Conservation (phyloP, 768 basidiomycete genomes). For the Psilocybe cyanescens region DNA sequence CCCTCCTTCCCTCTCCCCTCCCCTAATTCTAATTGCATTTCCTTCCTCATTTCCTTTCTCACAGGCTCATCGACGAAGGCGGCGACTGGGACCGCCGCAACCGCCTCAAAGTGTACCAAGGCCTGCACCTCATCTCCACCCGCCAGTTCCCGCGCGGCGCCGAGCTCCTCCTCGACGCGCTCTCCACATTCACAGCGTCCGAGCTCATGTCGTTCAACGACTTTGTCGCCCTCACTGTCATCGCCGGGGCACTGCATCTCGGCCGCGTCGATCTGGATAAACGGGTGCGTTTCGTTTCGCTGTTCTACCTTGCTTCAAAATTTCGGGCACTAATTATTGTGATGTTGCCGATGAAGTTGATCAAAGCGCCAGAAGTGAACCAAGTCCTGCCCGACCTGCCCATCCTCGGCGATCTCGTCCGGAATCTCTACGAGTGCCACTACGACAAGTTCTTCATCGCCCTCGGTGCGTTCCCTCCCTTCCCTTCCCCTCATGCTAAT, state of each 20-base stretch:
- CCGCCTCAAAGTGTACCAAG: conserved; percentile 94
- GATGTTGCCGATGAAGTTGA: too few species aligned
- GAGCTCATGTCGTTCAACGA: conserved; percentile 90
- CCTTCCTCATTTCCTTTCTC: too few species aligned
- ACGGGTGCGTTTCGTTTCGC: conserved; percentile 54
- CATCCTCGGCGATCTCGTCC: conserved; percentile 79
- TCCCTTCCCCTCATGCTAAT: too few species aligned
- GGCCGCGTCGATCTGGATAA: conserved; percentile 89
- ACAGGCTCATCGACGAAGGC: conserved; percentile 88
- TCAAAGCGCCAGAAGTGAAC: conserved; percentile 85
- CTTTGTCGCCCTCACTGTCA: conserved; percentile 85
- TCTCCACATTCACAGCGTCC: conserved; percentile 93
- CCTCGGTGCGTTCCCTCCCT: conserved; percentile 75
- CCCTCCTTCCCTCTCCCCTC: too few species aligned
- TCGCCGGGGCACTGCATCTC: conserved; percentile 77
- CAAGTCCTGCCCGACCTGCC: conserved; percentile 85
- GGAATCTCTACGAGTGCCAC: conserved; percentile 89
- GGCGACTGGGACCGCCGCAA: conserved; percentile 99
- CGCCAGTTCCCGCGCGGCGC: conserved; percentile 90
- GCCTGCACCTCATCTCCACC: conserved; percentile 81
- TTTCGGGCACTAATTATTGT: too few species aligned
- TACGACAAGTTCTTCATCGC: conserved; percentile 95
- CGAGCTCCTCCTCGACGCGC: conserved; percentile 86
- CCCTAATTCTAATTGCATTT: too few species aligned
- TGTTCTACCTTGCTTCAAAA: too few species aligned